A percentile compares a stretch with the other conserved stretches of the same genome.
These are phyloP conservation scores for Pseudogymnoascus sp. DNA, from an alignment of 2,329 filamentous ascomycete species.

Conservation along the genomic window DNA sequence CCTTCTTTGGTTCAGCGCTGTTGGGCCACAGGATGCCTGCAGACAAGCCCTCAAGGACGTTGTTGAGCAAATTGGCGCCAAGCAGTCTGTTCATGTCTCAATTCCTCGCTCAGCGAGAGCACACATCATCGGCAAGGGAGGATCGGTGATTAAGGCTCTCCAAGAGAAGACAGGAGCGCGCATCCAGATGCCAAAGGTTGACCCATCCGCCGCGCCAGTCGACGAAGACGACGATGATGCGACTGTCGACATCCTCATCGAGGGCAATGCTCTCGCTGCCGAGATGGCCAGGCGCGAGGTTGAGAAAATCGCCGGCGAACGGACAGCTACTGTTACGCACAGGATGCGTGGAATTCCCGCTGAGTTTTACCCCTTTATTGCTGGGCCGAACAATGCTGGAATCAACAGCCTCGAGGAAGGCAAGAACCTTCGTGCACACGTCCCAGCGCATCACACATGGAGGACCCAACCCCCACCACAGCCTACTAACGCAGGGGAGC, in stretches of 20 bases:
- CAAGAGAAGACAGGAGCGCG: conserved; percentile 83
- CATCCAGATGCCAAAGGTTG: conserved; percentile 79
- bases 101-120: conserved; percentile 78
- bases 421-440: conserved; percentile 69
- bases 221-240: conserved; percentile 72
- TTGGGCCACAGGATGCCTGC: conserved; percentile 73
- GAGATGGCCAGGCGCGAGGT: conserved; percentile 78
- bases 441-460: conserved; percentile 76
- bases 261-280: conserved; percentile 84
- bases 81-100: conserved; percentile 64
- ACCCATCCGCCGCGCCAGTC: conserved; percentile 44
- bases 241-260: conserved; percentile 76
- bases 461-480: conserved; percentile 57
- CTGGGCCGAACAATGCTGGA: conserved; percentile 64
- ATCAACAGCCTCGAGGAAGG: conserved; percentile 61
- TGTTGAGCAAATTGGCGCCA: conserved; percentile 69
- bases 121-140: conserved; percentile 88
- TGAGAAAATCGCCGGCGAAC: conserved; percentile 77
- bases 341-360: conserved; percentile 77
- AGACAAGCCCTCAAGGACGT: conserved; percentile 85
- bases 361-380: conserved; percentile 93
- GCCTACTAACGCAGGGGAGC: conserved; percentile 51
- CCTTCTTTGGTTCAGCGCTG: conserved; percentile 72
- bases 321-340: conserved; percentile 71
- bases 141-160: conserved; percentile 80